phyloP scores from a whole-genome alignment of 2,329 filamentous ascomycete species.

The Sarocladium strictum region DNA sequence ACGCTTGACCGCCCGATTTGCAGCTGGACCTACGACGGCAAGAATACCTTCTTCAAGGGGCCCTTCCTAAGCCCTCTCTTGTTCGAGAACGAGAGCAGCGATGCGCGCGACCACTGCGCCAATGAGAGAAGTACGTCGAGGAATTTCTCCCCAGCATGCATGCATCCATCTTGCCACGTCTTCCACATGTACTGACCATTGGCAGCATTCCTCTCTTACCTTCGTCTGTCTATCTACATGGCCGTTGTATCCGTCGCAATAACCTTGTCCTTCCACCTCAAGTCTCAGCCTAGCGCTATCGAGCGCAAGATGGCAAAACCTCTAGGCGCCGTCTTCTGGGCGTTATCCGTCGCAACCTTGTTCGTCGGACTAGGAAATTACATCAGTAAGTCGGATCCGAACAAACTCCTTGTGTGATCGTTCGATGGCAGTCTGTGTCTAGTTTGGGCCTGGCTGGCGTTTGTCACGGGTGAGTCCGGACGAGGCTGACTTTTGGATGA shows the following conservation, averaged over 20 bases:
- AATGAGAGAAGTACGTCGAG: conserved; percentile 65
- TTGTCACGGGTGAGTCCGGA: too few relatives aligned
- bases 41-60: conserved; percentile 48
- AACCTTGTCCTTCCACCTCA: conserved; percentile 87
- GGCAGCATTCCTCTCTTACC: conserved; percentile 77
- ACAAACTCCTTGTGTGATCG: background rate
- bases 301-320: conserved; percentile 77
- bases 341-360: conserved; percentile 71
- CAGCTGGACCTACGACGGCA: conserved; percentile 20
- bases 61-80: conserved; percentile 63
- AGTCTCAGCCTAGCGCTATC: conserved; percentile 58
- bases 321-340: conserved; percentile 84
- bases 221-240: conserved; percentile 86
- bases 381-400: conserved; percentile 48
- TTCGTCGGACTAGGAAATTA: conserved; percentile 79
- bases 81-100: conserved; percentile 68
- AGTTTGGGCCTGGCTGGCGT: background rate
- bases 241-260: conserved; percentile 85
- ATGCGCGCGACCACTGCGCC: conserved; percentile 72
- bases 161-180: background rate
- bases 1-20: background rate
- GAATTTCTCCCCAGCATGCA: too few relatives aligned
- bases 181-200: background rate
- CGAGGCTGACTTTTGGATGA: too few relatives aligned
- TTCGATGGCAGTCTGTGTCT: too few relatives aligned